A percentile compares a stretch with the other conserved stretches of the same genome.
These are phyloP conservation scores for Fraxinus ornus DNA, from an alignment of 305 asterid species.

Conservation along the genomic window DNA sequence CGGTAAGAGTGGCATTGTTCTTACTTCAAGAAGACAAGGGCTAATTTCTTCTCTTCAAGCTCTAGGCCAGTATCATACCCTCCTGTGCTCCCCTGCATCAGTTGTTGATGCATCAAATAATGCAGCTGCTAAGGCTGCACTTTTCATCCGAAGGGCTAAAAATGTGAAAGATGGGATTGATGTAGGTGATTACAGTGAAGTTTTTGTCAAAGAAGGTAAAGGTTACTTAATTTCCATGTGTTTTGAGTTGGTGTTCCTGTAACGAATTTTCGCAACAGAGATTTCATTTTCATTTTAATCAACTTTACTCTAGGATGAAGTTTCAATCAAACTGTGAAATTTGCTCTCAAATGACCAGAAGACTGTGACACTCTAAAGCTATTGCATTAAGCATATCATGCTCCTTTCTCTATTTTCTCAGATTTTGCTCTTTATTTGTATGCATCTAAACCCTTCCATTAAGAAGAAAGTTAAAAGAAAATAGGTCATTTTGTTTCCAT, in stretches of 20 bases:
- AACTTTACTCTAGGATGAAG: neutral
- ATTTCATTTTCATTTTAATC: neutral
- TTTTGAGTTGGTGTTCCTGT: neutral
- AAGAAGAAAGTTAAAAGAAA: neutral
- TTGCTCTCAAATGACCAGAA: neutral
- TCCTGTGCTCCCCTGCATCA: conserved; percentile 30
- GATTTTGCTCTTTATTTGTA: neutral
- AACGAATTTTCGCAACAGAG: neutral
- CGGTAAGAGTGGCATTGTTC: neutral
- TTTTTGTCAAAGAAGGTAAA: conserved; percentile 2
- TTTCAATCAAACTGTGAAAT: neutral
- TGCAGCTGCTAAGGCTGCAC: conserved; percentile 31
- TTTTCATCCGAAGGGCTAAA: neutral
- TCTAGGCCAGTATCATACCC: conserved; percentile 27
- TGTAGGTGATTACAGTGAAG: neutral
- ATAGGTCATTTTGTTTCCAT: neutral
- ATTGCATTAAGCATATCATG: neutral
- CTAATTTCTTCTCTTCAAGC: conserved; percentile 29
- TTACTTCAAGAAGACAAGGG: conserved; percentile 18
- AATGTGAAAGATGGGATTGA: conserved; percentile 4
- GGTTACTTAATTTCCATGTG: neutral
- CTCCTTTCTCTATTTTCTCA: neutral
- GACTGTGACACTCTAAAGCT: neutral
- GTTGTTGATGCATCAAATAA: conserved; percentile 27
- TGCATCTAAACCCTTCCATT: neutral